phyloP scores from a whole-genome alignment of 495 filamentous ascomycete species.

The Neurospora sublineolata region DNA sequence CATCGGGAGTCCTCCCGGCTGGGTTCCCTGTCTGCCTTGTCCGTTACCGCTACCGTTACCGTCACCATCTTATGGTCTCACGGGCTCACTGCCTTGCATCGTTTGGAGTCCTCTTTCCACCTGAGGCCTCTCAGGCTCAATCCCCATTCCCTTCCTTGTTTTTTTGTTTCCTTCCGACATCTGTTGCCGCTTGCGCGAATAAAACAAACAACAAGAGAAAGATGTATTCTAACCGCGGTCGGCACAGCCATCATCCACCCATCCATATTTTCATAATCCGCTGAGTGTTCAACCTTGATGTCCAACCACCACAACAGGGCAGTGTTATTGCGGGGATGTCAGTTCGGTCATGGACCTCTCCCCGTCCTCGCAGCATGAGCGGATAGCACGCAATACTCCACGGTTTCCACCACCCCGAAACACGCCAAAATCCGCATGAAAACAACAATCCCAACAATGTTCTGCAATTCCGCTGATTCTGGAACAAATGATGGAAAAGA shows the following conservation, averaged over 20 bases:
- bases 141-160: neutral
- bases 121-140: neutral
- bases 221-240: neutral
- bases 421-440: neutral
- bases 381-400: neutral
- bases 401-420: neutral
- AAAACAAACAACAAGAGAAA: neutral
- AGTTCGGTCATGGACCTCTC: neutral
- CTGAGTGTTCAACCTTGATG: neutral
- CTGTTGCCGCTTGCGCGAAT: neutral
- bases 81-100: neutral
- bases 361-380: neutral
- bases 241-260: neutral
- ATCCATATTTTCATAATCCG: neutral
- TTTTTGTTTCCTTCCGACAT: neutral
- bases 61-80: neutral
- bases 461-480: neutral
- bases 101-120: neutral
- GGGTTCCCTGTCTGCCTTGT: neutral
- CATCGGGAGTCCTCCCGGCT: neutral
- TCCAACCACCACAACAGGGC: neutral
- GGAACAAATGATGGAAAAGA: neutral
- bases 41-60: neutral
- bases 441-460: neutral
- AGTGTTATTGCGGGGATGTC: neutral